Evolutionary conservation across 2,329 filamentous ascomycete genomes (phyloP).

Genomic region (Mycogone perniciosa): DNA sequence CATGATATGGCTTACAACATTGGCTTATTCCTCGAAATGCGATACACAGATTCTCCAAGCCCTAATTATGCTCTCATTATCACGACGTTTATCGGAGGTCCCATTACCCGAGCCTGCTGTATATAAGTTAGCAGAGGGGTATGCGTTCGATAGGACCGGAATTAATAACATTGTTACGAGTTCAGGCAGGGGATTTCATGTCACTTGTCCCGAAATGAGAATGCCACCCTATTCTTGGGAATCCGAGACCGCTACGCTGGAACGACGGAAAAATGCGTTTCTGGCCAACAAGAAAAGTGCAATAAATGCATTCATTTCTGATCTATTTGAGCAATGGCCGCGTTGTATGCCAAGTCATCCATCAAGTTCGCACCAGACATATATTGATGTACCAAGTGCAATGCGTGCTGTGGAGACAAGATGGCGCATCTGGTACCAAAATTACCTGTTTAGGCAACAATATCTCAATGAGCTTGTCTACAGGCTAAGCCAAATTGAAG

Average conservation of each 20-base stretch:
- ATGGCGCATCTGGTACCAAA: not conserved
- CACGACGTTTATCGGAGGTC: not conserved
- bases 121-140: not conserved
- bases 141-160: not conserved
- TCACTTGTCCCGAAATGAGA: not conserved
- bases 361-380: not conserved
- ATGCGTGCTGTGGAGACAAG: not conserved
- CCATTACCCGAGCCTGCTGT: not conserved
- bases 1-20: not conserved
- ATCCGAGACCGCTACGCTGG: not conserved
- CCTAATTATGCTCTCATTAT: not conserved
- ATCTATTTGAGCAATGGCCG: not conserved
- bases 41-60: not conserved
- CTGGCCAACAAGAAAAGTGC: not conserved
- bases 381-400: not conserved
- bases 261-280: not conserved
- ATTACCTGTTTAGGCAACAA: slow-evolving; percentile 9
- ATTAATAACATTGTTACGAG: not conserved
- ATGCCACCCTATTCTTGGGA: not conserved
- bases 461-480: not conserved
- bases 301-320: not conserved
- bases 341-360: not conserved
- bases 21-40: not conserved
- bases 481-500: not conserved
- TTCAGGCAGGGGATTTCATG: not conserved